phyloP scores from a whole-genome alignment of 768 basidiomycete species.

The Dioszegia hungarica region DNA sequence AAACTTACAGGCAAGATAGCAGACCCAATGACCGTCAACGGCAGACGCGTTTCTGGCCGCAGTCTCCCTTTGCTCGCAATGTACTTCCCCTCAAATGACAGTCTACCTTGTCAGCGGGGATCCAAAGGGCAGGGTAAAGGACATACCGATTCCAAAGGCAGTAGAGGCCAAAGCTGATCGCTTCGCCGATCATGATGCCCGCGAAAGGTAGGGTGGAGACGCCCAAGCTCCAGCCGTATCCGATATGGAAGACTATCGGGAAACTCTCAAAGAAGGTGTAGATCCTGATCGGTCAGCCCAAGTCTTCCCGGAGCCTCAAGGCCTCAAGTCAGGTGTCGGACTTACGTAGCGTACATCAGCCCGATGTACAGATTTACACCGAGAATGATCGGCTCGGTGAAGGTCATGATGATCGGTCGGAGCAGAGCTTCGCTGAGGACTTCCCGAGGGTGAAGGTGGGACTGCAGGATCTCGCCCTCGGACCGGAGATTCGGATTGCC shows the following conservation, averaged over 20 bases:
- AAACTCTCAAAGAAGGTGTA: slow-evolving; percentile 36
- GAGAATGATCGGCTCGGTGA: slow-evolving; percentile 29
- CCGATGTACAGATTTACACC: slow-evolving; percentile 27
- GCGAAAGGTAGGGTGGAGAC: slow-evolving; percentile 25
- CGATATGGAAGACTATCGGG: slow-evolving; percentile 25
- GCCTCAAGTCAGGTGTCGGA: too few species aligned
- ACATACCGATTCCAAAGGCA: slow-evolving; percentile 20
- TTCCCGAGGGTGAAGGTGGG: slow-evolving; percentile 3
- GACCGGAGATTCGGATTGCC: slow-evolving; percentile 15
- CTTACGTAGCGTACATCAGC: slow-evolving; percentile 20
- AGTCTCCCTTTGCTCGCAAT: neutral
- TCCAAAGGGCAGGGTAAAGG: neutral
- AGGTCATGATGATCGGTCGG: slow-evolving; percentile 17
- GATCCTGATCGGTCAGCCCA: slow-evolving; percentile 8
- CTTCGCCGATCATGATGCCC: slow-evolving; percentile 19
- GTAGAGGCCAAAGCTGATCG: slow-evolving; percentile 18
- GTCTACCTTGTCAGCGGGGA: neutral
- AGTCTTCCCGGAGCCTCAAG: too few species aligned
- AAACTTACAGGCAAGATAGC: slow-evolving; percentile 15
- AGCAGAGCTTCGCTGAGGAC: slow-evolving; percentile 14
- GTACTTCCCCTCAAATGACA: slow-evolving; percentile 7
- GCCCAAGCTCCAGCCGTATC: slow-evolving; percentile 25
- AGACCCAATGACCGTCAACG: slow-evolving; percentile 3
- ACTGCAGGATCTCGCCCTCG: slow-evolving; percentile 16
- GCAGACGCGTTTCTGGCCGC: slow-evolving; percentile 1